A percentile compares a stretch with the other conserved stretches of the same genome.
These are phyloP conservation scores for Cadophora luteo-olivacea DNA, from an alignment of 2,329 filamentous ascomycete species.

Conservation along the genomic window DNA sequence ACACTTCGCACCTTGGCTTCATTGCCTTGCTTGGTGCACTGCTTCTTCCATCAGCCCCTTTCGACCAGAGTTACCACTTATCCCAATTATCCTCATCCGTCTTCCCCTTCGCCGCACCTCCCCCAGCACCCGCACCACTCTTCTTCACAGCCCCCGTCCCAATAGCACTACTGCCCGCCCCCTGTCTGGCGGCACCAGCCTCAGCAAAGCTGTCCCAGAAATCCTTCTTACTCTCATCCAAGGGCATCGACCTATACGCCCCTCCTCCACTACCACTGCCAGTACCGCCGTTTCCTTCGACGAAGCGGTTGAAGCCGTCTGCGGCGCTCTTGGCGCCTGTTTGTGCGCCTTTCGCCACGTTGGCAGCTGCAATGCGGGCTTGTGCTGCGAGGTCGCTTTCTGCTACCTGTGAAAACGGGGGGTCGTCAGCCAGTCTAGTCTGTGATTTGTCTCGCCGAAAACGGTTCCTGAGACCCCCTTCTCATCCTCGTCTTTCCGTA, in stretches of 20 bases:
- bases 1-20: too few species aligned
- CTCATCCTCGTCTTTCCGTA: not conserved
- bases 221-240: conserved; percentile 74
- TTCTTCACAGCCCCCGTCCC: conserved; percentile 44
- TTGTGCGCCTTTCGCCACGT: conserved; percentile 70
- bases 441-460: too few species aligned
- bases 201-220: conserved; percentile 94
- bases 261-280: conserved; percentile 44
- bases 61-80: conserved; percentile 45
- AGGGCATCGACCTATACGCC: conserved; percentile 47
- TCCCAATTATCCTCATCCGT: conserved; percentile 68
- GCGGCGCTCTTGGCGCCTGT: conserved; percentile 76
- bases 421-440: conserved; percentile 29
- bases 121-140: conserved; percentile 28
- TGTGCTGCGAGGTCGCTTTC: conserved; percentile 79
- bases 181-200: conserved; percentile 31
- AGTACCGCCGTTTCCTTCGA: conserved; percentile 68
- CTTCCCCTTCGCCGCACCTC: conserved; percentile 43
- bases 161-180: conserved; percentile 34
- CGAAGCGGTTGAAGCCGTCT: conserved; percentile 83
- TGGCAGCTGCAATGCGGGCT: conserved; percentile 66
- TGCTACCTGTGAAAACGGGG: conserved; percentile 64
- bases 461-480: not conserved
- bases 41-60: not conserved
- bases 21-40: too few species aligned